Evolutionary conservation across 164 flowering plant genomes (phyloP).

Genomic region (Buxus sempervirens): DNA sequence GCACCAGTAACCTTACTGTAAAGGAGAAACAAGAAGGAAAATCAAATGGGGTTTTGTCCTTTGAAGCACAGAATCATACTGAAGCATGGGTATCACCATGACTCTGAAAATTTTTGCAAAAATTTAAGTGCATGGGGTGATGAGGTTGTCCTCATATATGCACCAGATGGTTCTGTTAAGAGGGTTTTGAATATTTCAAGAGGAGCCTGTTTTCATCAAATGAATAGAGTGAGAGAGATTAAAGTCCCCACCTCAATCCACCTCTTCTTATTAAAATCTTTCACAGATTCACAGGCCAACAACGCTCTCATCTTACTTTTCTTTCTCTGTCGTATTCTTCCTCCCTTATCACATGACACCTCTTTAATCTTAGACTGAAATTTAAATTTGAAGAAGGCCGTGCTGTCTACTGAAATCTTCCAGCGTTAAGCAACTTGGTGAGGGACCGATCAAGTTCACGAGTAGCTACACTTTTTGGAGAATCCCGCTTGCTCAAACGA

Average conservation of each 20-base stretch:
- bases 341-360: not conserved
- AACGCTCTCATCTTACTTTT: slow-evolving; percentile 31
- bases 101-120: not conserved
- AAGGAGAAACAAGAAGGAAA: not conserved
- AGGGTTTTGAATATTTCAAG: slow-evolving; percentile 27
- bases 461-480: too few relatives aligned
- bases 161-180: slow-evolving; percentile 20
- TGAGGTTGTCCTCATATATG: slow-evolving; percentile 12
- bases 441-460: too few relatives aligned
- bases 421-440: too few relatives aligned
- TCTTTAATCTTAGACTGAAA: not conserved
- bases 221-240: slow-evolving; percentile 17
- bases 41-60: not conserved
- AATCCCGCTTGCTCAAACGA: too few relatives aligned
- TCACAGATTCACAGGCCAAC: slow-evolving; percentile 42
- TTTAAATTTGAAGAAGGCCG: not conserved
- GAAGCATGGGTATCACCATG: not conserved
- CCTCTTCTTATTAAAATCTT: slow-evolving; percentile 39
- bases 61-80: not conserved
- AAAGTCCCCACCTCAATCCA: slow-evolving; percentile 18
- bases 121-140: not conserved
- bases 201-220: slow-evolving; percentile 31
- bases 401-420: too few relatives aligned
- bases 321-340: slow-evolving; percentile 4
- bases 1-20: not conserved